Conservation (phyloP, 2,329 filamentous ascomycete genomes). For the Alternaria infectoria region DNA sequence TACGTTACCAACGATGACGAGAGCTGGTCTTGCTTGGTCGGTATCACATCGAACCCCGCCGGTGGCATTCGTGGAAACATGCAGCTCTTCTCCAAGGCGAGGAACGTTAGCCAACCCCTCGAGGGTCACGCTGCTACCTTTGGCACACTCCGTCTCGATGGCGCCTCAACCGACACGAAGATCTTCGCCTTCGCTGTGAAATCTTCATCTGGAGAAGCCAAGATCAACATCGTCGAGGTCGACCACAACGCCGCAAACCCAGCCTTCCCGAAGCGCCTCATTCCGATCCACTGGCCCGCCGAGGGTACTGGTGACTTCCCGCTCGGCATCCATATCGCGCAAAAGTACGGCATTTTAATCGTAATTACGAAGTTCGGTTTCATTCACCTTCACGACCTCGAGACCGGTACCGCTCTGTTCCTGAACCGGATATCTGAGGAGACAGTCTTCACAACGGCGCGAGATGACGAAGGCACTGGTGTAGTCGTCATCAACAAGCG, state of each 20-base stretch:
- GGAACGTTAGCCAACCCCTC: constrained; percentile 96
- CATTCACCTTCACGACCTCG: constrained; percentile 97
- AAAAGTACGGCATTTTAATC: constrained; percentile 96
- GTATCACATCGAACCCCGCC: constrained; percentile 91
- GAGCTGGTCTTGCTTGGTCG: constrained; percentile 98
- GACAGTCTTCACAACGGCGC: constrained; percentile 94
- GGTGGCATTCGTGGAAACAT: constrained; percentile 94
- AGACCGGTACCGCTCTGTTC: constrained; percentile 94
- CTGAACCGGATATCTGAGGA: constrained; percentile 99
- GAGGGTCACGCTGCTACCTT: constrained; percentile 97
- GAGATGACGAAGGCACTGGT: constrained; percentile 82
- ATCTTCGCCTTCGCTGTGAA: constrained; percentile 97
- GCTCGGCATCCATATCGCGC: constrained; percentile 94
- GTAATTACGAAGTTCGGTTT: constrained; percentile 99
- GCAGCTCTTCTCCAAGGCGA: constrained; percentile 95
- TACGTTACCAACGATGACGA: constrained; percentile 95
- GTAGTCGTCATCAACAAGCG: constrained; percentile 96
- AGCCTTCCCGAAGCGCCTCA: constrained; percentile 90
- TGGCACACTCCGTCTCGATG: constrained; percentile 85
- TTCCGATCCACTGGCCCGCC: constrained; percentile 96
- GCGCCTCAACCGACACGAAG: constrained; percentile 88
- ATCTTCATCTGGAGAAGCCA: constrained; percentile 79
- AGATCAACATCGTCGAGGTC: constrained; percentile 97
- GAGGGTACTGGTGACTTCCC: constrained; percentile 98
- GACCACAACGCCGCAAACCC: constrained; percentile 91